A percentile compares a stretch with the other conserved stretches of the same genome.
Conservation (phyloP, 257 asterid species). For the Marsdenia floribunda region DNA sequence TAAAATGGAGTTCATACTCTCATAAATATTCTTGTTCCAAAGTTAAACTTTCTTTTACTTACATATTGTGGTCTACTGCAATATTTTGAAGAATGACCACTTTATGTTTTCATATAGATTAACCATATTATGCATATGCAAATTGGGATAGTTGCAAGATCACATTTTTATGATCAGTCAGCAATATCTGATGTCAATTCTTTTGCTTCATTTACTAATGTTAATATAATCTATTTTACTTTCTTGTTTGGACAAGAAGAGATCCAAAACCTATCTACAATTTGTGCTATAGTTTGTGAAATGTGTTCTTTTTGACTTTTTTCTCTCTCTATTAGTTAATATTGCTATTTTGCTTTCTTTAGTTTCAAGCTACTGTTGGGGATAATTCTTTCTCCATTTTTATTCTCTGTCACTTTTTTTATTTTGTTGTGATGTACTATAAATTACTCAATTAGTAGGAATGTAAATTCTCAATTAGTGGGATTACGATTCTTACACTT, state of each 20-base stretch:
- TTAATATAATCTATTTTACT: background rate
- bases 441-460: too few species aligned
- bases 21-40: background rate
- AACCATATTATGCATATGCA: background rate
- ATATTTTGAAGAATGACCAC: background rate
- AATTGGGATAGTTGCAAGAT: background rate
- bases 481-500: too few species aligned
- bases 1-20: background rate
- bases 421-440: background rate
- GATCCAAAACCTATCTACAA: conserved; percentile 50
- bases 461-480: too few species aligned
- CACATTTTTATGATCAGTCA: background rate
- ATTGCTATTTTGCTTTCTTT: background rate
- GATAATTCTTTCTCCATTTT: background rate
- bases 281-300: background rate
- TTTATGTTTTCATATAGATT: background rate
- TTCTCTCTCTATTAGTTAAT: background rate
- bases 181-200: background rate
- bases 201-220: background rate
- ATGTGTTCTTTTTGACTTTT: background rate
- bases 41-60: background rate
- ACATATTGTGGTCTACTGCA: background rate
- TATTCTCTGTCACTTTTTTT: background rate
- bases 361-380: background rate
- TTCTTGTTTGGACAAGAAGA: conserved; percentile 58